These are phyloP conservation scores for Trifolium subterraneum DNA, from an alignment of 306 rosid genomes.

Conservation along the genomic window DNA sequence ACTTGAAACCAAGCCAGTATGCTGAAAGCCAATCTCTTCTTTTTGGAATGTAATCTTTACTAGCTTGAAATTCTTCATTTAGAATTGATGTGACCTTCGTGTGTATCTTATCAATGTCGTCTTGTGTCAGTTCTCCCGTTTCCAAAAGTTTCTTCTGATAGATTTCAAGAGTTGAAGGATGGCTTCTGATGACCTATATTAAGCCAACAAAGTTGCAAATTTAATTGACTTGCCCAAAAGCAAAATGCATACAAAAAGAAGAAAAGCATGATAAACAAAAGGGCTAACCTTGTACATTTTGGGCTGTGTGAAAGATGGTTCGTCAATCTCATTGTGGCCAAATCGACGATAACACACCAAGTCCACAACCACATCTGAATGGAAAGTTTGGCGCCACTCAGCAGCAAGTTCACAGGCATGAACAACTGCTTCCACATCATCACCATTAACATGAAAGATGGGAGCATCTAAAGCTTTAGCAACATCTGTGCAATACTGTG, in stretches of 20 bases:
- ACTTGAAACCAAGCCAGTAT: constrained; percentile 93
- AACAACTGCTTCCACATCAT: constrained; percentile 97
- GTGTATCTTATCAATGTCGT: constrained; percentile 72
- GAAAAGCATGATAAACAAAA: constrained; percentile 20
- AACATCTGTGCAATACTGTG: constrained; percentile 93
- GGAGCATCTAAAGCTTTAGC: constrained; percentile 94
- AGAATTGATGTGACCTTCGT: constrained; percentile 75
- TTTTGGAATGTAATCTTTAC: constrained; percentile 91
- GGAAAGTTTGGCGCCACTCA: constrained; percentile 99
- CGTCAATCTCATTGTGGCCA: constrained; percentile 98
- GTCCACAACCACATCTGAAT: constrained; percentile 97
- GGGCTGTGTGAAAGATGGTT: constrained; percentile 97
- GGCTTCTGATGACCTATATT: constrained; percentile 74
- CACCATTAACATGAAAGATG: constrained; percentile 90
- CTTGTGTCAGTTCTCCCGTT: constrained; percentile 69
- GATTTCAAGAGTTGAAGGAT: constrained; percentile 86
- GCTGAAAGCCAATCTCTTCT: constrained; percentile 98
- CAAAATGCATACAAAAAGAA: constrained; percentile 24
- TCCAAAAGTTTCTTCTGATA: constrained; percentile 85
- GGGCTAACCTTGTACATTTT: constrained; percentile 91
- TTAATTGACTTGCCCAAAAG: constrained; percentile 32
- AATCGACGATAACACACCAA: constrained; percentile 92
- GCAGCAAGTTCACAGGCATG: constrained; percentile 97
- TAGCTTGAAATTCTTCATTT: constrained; percentile 83
- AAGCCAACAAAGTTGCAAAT: constrained; percentile 35